Evolutionary conservation across 495 filamentous ascomycete genomes (phyloP).

Genomic region (Mytilinidion resinicola): DNA sequence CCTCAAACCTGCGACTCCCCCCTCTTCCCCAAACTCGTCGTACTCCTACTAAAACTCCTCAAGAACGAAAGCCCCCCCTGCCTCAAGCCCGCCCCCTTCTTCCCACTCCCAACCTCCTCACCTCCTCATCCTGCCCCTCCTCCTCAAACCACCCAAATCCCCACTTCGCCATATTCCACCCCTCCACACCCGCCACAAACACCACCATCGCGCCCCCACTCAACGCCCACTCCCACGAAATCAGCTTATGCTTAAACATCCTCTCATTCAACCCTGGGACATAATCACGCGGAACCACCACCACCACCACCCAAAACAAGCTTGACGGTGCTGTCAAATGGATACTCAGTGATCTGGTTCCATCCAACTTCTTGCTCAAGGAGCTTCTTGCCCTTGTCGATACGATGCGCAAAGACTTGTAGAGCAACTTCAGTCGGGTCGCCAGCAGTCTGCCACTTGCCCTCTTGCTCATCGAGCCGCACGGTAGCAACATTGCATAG

Average conservation of each 20-base stretch:
- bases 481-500: slow-evolving; percentile 75
- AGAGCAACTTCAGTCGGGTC: slow-evolving; percentile 82
- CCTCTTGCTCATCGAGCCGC: slow-evolving; percentile 47
- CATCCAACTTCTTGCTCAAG: slow-evolving; percentile 49
- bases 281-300: slow-evolving; percentile 63
- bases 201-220: slow-evolving; percentile 46
- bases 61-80: slow-evolving; percentile 21
- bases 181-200: slow-evolving; percentile 54
- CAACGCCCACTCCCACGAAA: slow-evolving; percentile 66
- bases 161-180: slow-evolving; percentile 48
- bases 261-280: slow-evolving; percentile 59
- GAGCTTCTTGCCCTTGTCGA: slow-evolving; percentile 54
- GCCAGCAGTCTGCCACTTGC: slow-evolving; percentile 65
- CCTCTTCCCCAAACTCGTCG: slow-evolving; percentile 13
- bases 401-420: slow-evolving; percentile 70
- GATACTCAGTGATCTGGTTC: slow-evolving; percentile 65
- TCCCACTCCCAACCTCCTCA: background rate
- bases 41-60: slow-evolving; percentile 12
- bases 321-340: slow-evolving; percentile 77
- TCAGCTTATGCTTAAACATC: slow-evolving; percentile 64
- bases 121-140: slow-evolving; percentile 4
- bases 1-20: background rate
- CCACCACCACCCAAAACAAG: slow-evolving; percentile 63
- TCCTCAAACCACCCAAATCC: slow-evolving; percentile 20
- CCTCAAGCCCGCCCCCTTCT: slow-evolving; percentile 3